Evolutionary conservation across 176 grass and related monocot genomes (phyloP).

Genomic region (Avena sativa): DNA sequence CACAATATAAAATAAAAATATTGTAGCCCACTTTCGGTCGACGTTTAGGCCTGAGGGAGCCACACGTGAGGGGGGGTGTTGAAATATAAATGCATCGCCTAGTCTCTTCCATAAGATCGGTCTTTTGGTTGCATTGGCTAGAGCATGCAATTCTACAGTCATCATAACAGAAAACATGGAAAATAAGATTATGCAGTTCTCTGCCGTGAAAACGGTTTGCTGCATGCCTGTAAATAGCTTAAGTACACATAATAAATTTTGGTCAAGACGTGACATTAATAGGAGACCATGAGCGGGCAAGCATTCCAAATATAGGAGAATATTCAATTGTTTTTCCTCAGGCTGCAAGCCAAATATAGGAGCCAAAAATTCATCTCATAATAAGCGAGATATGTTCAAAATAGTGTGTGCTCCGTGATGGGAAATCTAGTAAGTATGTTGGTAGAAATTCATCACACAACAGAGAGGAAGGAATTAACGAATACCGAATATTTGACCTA

Average conservation of each 20-base stretch:
- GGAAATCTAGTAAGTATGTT: background rate
- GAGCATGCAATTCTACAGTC: too few relatives aligned
- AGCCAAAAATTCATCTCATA: background rate
- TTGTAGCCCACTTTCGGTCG: too few relatives aligned
- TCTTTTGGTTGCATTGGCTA: too few relatives aligned
- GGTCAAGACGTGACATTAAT: background rate
- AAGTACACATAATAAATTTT: background rate
- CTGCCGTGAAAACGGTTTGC: background rate
- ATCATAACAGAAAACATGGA: background rate
- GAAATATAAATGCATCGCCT: too few relatives aligned
- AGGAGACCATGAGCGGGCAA: too few relatives aligned
- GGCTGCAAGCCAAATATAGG: background rate
- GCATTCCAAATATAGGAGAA: background rate
- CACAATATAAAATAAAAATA: too few relatives aligned
- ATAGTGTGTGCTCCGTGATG: background rate
- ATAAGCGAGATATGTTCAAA: background rate
- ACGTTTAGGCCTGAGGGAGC: too few relatives aligned
- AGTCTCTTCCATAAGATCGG: too few relatives aligned
- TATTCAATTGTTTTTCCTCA: conserved; percentile 1
- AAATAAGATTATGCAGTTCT: background rate
- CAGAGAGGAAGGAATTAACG: background rate
- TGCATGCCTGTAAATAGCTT: background rate
- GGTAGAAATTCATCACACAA: background rate
- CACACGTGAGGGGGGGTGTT: too few relatives aligned
- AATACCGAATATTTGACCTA: background rate